phyloP scores from a whole-genome alignment of 2,329 filamentous ascomycete genomes.

The Talaromyces pinophilus region DNA sequence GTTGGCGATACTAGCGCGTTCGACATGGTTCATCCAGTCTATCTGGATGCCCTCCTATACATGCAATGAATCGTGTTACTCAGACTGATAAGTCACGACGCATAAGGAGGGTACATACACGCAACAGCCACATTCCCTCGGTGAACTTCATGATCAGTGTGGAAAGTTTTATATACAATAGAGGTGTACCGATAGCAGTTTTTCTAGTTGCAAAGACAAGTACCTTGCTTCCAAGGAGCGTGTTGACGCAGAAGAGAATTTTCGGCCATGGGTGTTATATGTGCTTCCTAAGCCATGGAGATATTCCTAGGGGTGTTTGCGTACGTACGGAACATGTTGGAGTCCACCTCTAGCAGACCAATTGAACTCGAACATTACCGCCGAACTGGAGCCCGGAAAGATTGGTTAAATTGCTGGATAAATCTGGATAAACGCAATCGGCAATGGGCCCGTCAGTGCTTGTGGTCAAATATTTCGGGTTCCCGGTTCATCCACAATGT shows the following conservation, averaged over 20 bases:
- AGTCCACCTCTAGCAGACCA: not conserved
- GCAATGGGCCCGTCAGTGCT: not conserved
- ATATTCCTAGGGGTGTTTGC: not conserved
- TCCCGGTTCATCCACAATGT: not conserved
- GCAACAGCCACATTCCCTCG: conserved; percentile 43
- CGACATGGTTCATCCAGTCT: conserved; percentile 47
- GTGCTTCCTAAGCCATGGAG: not conserved
- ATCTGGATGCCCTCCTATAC: conserved; percentile 40
- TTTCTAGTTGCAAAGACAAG: not conserved
- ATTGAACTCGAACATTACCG: not conserved
- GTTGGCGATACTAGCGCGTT: conserved; percentile 31
- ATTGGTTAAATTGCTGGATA: not conserved
- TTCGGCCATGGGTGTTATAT: not conserved
- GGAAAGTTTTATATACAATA: not conserved
- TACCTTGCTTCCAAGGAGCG: not conserved
- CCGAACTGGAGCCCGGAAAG: not conserved
- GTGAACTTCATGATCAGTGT: conserved; percentile 42
- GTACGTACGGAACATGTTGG: not conserved
- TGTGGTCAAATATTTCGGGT: not conserved
- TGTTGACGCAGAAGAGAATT: not conserved
- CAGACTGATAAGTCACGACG: not conserved
- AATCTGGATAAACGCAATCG: not conserved
- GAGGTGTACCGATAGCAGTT: not conserved
- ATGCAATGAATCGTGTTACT: not conserved
- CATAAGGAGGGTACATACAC: conserved; percentile 26